Conservation (phyloP, 2,329 filamentous ascomycete species). For the Myriosclerotinia scirpicola region DNA sequence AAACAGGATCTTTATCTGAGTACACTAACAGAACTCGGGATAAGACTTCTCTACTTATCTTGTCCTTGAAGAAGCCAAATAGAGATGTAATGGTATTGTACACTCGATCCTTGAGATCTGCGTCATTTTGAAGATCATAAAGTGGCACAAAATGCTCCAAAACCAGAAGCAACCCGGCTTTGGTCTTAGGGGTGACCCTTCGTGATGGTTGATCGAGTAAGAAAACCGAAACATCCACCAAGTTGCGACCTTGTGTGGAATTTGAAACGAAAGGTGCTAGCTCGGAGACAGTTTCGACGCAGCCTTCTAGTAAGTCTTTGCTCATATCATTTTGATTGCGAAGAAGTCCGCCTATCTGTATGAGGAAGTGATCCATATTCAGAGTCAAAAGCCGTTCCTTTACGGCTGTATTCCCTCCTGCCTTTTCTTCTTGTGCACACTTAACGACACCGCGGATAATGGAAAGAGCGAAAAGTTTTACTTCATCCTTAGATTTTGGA, state of each 20-base stretch:
- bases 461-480: slow-evolving; percentile 77
- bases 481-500: slow-evolving; percentile 77
- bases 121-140: slow-evolving; percentile 56
- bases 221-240: slow-evolving; percentile 78
- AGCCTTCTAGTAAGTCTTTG: slow-evolving; percentile 75
- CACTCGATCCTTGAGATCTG: slow-evolving; percentile 60
- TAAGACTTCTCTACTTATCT: slow-evolving; percentile 70
- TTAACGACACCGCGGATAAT: slow-evolving; percentile 71
- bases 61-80: slow-evolving; percentile 88
- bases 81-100: slow-evolving; percentile 76
- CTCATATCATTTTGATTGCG: slow-evolving; percentile 56
- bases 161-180: slow-evolving; percentile 76
- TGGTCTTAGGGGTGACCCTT: slow-evolving; percentile 78
- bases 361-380: slow-evolving; percentile 60
- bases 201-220: slow-evolving; percentile 82
- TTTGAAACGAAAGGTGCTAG: slow-evolving; percentile 69
- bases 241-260: slow-evolving; percentile 67
- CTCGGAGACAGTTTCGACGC: slow-evolving; percentile 75
- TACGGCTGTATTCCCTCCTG: slow-evolving; percentile 50
- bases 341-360: slow-evolving; percentile 68
- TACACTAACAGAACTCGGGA: slow-evolving; percentile 72
- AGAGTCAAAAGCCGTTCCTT: slow-evolving; percentile 56
- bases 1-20: slow-evolving; percentile 59
- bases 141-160: slow-evolving; percentile 77
- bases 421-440: slow-evolving; percentile 57